A percentile compares a stretch with the other conserved stretches of the same genome.
Conservation (phyloP, 2,329 filamentous ascomycete species). For the Biscogniauxia sp. region DNA sequence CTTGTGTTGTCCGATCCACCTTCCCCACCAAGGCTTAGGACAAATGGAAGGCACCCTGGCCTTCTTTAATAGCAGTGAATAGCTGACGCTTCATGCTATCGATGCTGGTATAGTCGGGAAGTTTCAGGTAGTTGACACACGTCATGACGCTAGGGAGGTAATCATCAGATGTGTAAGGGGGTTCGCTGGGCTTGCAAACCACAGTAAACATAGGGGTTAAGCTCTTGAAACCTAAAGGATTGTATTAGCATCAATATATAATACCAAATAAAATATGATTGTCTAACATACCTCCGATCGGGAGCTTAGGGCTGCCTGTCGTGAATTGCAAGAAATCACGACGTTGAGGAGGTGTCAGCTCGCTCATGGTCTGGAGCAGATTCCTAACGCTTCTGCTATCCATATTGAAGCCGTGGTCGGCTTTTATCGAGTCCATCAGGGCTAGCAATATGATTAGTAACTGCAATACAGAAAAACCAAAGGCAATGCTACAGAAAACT, state of each 20-base stretch:
- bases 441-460: slow-evolving; percentile 48
- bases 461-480: slow-evolving; percentile 14
- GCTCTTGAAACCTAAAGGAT: slow-evolving; percentile 78
- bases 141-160: slow-evolving; percentile 99
- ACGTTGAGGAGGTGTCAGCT: slow-evolving; percentile 69
- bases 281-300: slow-evolving; percentile 79
- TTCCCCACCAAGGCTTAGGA: slow-evolving; percentile 52
- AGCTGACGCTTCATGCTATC: slow-evolving; percentile 76
- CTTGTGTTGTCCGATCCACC: slow-evolving; percentile 3
- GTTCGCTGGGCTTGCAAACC: slow-evolving; percentile 97
- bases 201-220: slow-evolving; percentile 98
- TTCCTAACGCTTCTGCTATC: slow-evolving; percentile 96
- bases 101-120: slow-evolving; percentile 86
- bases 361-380: slow-evolving; percentile 90
- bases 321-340: slow-evolving; percentile 97
- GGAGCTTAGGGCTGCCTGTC: slow-evolving; percentile 94
- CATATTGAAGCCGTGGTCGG: slow-evolving; percentile 97
- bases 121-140: slow-evolving; percentile 97
- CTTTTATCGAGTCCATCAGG: slow-evolving; percentile 97
- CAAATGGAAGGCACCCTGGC: slow-evolving; percentile 95
- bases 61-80: slow-evolving; percentile 84
- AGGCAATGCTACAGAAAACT: slow-evolving; percentile 37
- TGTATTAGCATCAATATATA: slow-evolving; percentile 34
- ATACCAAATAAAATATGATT: slow-evolving; percentile 1
- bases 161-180: slow-evolving; percentile 90